phyloP scores from a whole-genome alignment of 805 yeast species.

The Saccharomycopsis vini region DNA sequence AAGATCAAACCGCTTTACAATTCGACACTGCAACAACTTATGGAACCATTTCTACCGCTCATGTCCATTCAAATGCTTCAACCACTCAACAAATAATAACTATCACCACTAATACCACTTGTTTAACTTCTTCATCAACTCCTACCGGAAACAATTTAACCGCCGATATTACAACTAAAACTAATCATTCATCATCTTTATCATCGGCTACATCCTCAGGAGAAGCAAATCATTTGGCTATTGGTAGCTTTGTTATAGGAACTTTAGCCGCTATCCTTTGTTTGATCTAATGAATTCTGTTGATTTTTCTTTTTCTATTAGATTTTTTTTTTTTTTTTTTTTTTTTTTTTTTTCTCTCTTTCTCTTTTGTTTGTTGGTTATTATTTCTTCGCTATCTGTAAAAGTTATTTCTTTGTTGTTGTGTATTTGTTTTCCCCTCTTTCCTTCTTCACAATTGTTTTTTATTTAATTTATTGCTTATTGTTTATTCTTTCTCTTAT shows the following conservation, averaged over 20 bases:
- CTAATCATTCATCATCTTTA: neutral
- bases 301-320: neutral
- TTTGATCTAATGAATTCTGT: neutral
- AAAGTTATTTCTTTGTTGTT: no score
- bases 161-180: neutral
- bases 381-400: no score
- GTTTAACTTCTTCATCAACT: neutral
- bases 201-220: neutral
- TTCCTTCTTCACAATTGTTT: no score
- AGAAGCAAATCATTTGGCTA: neutral
- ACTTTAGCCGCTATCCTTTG: neutral
- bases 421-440: no score
- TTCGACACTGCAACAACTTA: slow-evolving; percentile 15
- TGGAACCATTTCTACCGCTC: neutral
- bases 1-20: neutral
- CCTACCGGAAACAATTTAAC: neutral
- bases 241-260: neutral
- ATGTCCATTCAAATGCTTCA: slow-evolving; percentile 3
- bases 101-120: neutral
- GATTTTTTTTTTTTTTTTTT: no score
- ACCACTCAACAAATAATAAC: neutral
- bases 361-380: no score
- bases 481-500: no score
- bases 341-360: no score
- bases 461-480: no score